Evolutionary conservation across 306 rosid genomes (phyloP), one percentile per base, ranked within the genome.

Genomic region (Hylodesmum podocarpum): DNA sequence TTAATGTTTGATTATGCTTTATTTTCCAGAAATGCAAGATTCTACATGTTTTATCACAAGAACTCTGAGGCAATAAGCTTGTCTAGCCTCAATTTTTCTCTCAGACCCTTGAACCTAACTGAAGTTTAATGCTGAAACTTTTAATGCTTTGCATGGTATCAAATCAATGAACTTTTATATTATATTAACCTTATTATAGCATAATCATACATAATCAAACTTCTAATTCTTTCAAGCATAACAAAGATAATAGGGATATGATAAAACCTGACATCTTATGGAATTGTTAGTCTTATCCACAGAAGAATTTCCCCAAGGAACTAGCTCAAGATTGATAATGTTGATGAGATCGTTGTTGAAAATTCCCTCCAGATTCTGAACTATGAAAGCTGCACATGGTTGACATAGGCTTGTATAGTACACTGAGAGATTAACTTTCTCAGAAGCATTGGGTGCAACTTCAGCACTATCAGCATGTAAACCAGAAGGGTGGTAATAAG

Each of bases 351-450:
- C 81, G 0, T 66, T 25, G 51, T 81, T 53, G 76, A 88, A 90
- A 47, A 88, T 70, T 43, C 6, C 70, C 37, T 40, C 73, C 13
- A 90, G 90, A 67, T 86, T 69, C 57, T 74, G 70, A 6, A 80
- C 66, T 0, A 88, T 84, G 87, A 88, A 86, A 50, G 79, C 69
- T 15, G 91, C 80, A 40, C 78, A 86, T 39, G 59, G n/a, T 34
- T 36, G 59, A 66, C 68, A 72, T 5, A 87, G 57, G 65, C 90
- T 71, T 31, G 83, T 88, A 18, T 75, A 87, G 53, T 90, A 87
- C 15, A 90, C 79, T 13, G 91, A 75, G 2, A 87, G 78, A 70
- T 87, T 80, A 50, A 90, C 85, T 77, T 84, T 87, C 80, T 78
- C 61, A 47, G 71, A 50, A 46, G 27, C 65, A 37, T 54, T 8